These are phyloP conservation scores for Sporothrix humicola DNA, from an alignment of 2,329 filamentous ascomycete genomes.

Conservation along the genomic window DNA sequence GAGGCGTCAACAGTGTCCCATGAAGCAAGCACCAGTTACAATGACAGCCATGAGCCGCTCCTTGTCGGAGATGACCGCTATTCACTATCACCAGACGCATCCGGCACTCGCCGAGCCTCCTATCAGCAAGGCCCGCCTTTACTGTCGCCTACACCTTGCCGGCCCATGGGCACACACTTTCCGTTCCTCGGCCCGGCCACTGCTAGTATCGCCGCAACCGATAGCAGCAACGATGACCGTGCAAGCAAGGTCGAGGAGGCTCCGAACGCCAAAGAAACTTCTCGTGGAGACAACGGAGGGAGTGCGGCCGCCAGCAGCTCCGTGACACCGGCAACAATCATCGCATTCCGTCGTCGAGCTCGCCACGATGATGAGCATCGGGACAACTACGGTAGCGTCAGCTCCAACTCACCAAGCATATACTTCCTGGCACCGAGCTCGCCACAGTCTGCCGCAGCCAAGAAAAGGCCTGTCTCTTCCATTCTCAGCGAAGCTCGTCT, in stretches of 20 bases:
- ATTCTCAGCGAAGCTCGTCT: not conserved
- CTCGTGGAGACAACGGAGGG: not conserved
- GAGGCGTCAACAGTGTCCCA: constrained; percentile 14
- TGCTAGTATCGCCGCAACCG: not conserved
- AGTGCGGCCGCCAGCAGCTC: not conserved
- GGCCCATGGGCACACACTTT: constrained; percentile 22
- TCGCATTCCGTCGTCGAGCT: not conserved
- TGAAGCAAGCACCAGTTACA: not conserved
- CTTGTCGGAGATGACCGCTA: not conserved
- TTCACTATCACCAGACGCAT: not conserved
- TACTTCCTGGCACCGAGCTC: constrained; percentile 31
- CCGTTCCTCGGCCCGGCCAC: constrained; percentile 17
- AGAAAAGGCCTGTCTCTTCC: not conserved
- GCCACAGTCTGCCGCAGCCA: not conserved
- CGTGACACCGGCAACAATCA: not conserved
- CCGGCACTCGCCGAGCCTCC: not conserved
- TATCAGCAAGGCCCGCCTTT: constrained; percentile 8
- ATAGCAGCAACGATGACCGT: constrained; percentile 4
- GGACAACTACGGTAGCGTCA: not conserved
- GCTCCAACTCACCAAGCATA: constrained; percentile 24
- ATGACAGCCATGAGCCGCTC: not conserved
- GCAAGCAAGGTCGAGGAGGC: not conserved
- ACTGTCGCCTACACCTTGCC: constrained; percentile 31
- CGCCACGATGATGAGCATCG: not conserved
- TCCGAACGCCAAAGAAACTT: not conserved